phyloP scores from a whole-genome alignment of 257 asterid genomes.

The Gynochthodes officinalis region DNA sequence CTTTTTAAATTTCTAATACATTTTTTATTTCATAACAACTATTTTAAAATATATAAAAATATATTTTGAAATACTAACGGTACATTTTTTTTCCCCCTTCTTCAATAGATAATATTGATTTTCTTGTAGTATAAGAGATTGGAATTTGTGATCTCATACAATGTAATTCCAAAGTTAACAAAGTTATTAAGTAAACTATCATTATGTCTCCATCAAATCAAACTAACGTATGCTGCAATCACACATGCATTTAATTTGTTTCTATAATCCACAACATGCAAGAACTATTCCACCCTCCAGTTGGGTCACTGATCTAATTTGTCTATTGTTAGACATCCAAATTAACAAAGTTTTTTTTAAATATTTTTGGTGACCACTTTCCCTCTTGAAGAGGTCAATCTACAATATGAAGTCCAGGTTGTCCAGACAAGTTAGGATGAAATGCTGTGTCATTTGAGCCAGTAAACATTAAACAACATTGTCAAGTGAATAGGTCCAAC shows the following conservation, averaged over 20 bases:
- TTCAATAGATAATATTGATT: too few relatives aligned
- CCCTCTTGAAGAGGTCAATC: background rate
- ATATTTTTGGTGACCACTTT: background rate
- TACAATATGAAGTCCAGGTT: slow-evolving; percentile 13
- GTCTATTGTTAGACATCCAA: background rate
- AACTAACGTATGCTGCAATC: too few relatives aligned
- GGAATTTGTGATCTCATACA: too few relatives aligned
- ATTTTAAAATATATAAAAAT: too few relatives aligned
- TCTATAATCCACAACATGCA: background rate
- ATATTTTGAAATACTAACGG: too few relatives aligned
- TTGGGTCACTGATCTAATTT: background rate
- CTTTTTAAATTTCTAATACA: too few relatives aligned
- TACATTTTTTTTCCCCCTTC: too few relatives aligned
- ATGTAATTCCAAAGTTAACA: too few relatives aligned
- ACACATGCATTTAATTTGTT: background rate
- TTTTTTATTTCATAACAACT: too few relatives aligned
- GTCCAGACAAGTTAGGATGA: slow-evolving; percentile 3
- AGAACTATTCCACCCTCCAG: background rate
- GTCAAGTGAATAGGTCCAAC: slow-evolving; percentile 7
- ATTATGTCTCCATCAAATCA: too few relatives aligned
- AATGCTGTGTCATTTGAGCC: background rate
- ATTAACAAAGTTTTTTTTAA: background rate
- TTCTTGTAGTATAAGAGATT: too few relatives aligned
- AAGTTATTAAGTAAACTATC: too few relatives aligned
- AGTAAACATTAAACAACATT: background rate